A percentile compares a stretch with the other conserved stretches of the same genome.
These are phyloP conservation scores for Eucommia ulmoides DNA, from an alignment of 257 asterid species.

Conservation along the genomic window DNA sequence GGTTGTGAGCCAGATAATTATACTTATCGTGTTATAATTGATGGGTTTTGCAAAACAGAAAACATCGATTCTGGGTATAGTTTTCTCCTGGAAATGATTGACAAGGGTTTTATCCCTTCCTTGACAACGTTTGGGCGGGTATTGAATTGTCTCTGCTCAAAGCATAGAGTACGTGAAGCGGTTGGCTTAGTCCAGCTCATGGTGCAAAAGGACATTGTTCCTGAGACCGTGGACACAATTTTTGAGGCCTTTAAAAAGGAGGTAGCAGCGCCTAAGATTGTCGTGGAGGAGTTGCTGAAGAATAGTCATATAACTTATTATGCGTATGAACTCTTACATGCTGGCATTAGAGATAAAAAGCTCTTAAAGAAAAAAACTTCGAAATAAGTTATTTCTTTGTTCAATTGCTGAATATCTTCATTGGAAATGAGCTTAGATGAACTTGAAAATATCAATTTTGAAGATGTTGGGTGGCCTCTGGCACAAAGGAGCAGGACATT, in stretches of 20 bases:
- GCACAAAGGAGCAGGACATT: no score
- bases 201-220: constrained; percentile 71
- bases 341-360: constrained; percentile 66
- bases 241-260: constrained; percentile 63
- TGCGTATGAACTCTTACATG: constrained; percentile 64
- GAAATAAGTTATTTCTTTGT: constrained; percentile 9
- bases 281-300: constrained; percentile 68
- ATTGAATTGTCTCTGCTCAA: constrained; percentile 57
- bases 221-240: constrained; percentile 53
- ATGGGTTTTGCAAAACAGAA: constrained; percentile 72
- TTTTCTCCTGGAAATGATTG: constrained; percentile 41
- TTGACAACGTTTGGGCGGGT: constrained; percentile 61
- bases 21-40: constrained; percentile 68
- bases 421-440: no score
- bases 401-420: no score
- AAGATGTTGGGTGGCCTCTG: no score
- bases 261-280: constrained; percentile 80
- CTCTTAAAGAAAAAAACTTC: constrained; percentile 30
- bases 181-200: constrained; percentile 50
- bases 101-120: constrained; percentile 48
- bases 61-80: constrained; percentile 42
- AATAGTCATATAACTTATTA: constrained; percentile 54
- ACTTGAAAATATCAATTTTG: no score
- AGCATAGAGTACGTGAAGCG: constrained; percentile 55
- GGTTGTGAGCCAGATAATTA: constrained; percentile 49